These are phyloP conservation scores for Bocquillonia castaneifolia DNA, from an alignment of 441 rosid species.

Conservation along the genomic window DNA sequence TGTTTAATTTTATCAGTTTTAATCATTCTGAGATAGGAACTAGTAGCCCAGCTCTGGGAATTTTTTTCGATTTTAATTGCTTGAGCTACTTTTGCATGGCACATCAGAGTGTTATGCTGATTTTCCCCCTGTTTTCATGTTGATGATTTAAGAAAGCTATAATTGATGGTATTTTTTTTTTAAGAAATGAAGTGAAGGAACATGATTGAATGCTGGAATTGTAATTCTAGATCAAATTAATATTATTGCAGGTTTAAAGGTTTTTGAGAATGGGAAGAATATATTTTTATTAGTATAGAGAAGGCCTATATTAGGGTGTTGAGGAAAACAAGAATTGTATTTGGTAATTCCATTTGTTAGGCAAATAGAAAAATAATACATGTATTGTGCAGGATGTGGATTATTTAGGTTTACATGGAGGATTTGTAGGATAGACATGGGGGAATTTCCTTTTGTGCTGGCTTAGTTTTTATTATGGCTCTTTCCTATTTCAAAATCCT, in stretches of 20 bases:
- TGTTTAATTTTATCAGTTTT: neutral
- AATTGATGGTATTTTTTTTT: neutral
- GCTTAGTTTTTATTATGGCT: neutral
- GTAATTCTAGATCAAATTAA: neutral
- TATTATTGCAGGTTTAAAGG: neutral
- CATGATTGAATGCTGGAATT: neutral
- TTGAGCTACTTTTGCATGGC: conserved; percentile 1
- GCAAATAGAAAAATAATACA: neutral
- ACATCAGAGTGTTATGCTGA: neutral
- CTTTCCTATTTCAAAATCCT: neutral
- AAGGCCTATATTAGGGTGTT: neutral
- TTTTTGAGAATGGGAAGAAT: neutral
- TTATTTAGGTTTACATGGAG: neutral
- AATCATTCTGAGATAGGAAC: neutral
- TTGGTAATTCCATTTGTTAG: neutral
- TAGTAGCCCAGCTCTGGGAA: neutral
- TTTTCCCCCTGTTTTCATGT: neutral
- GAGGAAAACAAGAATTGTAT: neutral
- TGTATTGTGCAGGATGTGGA: neutral
- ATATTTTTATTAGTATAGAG: neutral
- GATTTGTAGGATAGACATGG: neutral
- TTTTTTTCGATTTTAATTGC: neutral
- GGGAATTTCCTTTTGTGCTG: neutral
- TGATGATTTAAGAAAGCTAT: neutral
- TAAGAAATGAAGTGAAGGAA: neutral